A percentile compares a stretch with the other conserved stretches of the same genome.
Evolutionary conservation across 148 eudicot species (phyloP).

Genomic region (Gaultheria prostrata): DNA sequence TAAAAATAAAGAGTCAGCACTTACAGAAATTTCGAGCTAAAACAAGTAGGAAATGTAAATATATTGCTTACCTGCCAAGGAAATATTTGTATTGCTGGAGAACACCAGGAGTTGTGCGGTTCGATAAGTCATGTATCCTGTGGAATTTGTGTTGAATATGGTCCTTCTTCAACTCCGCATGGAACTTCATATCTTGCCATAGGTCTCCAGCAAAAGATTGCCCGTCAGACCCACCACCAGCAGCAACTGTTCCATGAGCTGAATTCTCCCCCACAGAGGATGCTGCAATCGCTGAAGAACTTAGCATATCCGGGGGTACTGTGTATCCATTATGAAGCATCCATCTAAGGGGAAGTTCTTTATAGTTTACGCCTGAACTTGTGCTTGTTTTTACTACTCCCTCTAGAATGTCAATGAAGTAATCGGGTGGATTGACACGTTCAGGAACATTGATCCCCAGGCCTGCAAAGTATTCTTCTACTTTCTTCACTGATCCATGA

Average conservation of each 20-base stretch:
- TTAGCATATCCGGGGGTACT: slow-evolving; percentile 68
- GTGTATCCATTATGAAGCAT: slow-evolving; percentile 82
- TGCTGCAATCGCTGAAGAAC: slow-evolving; percentile 38
- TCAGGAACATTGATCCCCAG: slow-evolving; percentile 84
- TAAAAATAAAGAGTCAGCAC: background rate
- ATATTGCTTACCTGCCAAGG: slow-evolving; percentile 61
- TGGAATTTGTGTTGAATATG: slow-evolving; percentile 38
- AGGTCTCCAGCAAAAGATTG: slow-evolving; percentile 68
- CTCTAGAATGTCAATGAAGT: slow-evolving; percentile 86
- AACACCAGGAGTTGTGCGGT: slow-evolving; percentile 60
- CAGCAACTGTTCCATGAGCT: slow-evolving; percentile 30
- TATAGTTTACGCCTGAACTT: slow-evolving; percentile 46
- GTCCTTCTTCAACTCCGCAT: slow-evolving; percentile 53
- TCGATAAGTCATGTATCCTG: slow-evolving; percentile 59
- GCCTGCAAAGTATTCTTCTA: slow-evolving; percentile 80
- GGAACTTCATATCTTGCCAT: slow-evolving; percentile 66
- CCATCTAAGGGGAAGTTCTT: slow-evolving; percentile 83
- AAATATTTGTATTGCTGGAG: slow-evolving; percentile 64
- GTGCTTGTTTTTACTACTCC: slow-evolving; percentile 63
- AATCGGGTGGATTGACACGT: slow-evolving; percentile 89
- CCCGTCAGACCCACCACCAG: slow-evolving; percentile 25
- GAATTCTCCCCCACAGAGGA: slow-evolving; percentile 35
- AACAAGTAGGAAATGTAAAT: background rate
- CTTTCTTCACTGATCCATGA: slow-evolving; percentile 79
- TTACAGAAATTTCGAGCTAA: background rate